Base-by-base conservation (phyloP, 352 stramenopile species). In the Elongisporangium undulatum region DNA sequence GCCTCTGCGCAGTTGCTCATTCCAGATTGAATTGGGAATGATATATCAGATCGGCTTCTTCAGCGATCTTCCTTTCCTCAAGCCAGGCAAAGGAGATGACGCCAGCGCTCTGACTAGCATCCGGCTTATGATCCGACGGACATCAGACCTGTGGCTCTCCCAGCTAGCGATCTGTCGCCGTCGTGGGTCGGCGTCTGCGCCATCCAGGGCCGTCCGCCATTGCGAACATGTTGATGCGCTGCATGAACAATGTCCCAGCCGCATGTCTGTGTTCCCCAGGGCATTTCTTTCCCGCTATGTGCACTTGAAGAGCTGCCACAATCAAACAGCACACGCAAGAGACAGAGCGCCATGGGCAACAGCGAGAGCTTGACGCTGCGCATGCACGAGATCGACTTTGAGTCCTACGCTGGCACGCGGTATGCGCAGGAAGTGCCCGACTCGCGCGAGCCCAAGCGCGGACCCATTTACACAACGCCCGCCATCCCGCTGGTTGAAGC, bases 301-400 rank as follows among this genome's bases (percentile, higher is more conserved):
- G 9, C 26, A 38, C 24, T 34, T 34, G 3, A 34, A 34, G 24
- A 34, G 7, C 24, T 7, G 34, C 12, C 34, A 45, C 17, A 17
- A 45, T 17, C 34, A 45, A 45, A 45, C 9, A 15, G 13, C 0
- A 17, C 34, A 45, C 34, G 10, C 34, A 17, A 16, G 34, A 9
- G 17, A 45, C 10, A 3, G 34, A 45, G n/a, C 7, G 63, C 20
- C 26, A 87, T 87, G 77, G 77, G 77, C 53, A 67, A 65, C n/a
- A 61, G 55, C 55, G 67, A 51, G 54, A 84, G 72, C 65, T 71
- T 63, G 9, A 63, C 54, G 41, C 50, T 55, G 50, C 58, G 64
- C 49, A 84, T 87, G 75, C 76, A 67, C 65, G 61, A 87, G 62
- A 70, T 82, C 64, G 78, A 85, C 71, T 82, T 85, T 63, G 74